Conservation (phyloP, 257 asterid species). For the Capsicum baccatum region DNA sequence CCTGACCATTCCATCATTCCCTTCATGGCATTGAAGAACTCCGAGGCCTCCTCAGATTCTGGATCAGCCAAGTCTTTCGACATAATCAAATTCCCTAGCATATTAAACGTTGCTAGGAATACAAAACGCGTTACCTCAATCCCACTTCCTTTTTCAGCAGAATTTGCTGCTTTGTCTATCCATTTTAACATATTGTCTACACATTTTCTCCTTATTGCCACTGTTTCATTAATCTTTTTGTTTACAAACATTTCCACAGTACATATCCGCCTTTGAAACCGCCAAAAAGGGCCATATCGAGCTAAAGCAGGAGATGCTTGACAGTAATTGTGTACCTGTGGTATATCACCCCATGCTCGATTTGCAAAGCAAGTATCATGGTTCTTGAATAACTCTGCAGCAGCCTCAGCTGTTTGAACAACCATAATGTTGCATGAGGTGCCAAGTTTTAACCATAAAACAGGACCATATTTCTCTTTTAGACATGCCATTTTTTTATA, state of each 20-base stretch:
- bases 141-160: neutral
- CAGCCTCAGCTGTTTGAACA: constrained; percentile 43
- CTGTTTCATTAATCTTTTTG: constrained; percentile 49
- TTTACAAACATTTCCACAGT: constrained; percentile 57
- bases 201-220: constrained; percentile 50
- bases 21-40: constrained; percentile 56
- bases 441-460: constrained; percentile 58
- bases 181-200: constrained; percentile 52
- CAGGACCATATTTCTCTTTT: constrained; percentile 45
- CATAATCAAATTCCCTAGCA: constrained; percentile 62
- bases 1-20: constrained; percentile 62
- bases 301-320: constrained; percentile 51
- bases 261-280: constrained; percentile 57
- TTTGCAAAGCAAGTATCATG: constrained; percentile 55
- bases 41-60: constrained; percentile 48
- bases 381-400: constrained; percentile 52
- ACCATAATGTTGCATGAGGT: constrained; percentile 48
- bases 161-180: constrained; percentile 41
- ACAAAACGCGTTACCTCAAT: constrained; percentile 57
- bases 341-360: constrained; percentile 48
- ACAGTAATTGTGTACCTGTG: constrained; percentile 44
- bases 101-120: constrained; percentile 62
- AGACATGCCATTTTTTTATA: constrained; percentile 44
- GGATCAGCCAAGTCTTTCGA: constrained; percentile 58
- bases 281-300: constrained; percentile 66